Conservation (phyloP, 805 yeast genomes). For the Phaffomyces opuntiae region DNA sequence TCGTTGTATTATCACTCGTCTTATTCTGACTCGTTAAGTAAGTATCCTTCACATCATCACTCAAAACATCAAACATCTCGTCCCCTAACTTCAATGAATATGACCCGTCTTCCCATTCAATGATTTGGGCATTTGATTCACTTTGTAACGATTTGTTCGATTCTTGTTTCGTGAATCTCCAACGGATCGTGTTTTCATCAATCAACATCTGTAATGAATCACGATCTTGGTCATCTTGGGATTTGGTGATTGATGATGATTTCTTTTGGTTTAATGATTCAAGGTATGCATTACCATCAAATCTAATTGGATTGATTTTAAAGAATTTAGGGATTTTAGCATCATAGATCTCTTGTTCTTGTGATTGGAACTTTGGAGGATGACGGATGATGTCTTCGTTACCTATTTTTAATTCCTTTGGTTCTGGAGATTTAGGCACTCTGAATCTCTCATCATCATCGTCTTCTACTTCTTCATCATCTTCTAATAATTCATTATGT, state of each 20-base stretch:
- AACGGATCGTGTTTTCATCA: slow-evolving; percentile 82
- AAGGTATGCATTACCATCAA: slow-evolving; percentile 66
- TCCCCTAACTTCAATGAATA: slow-evolving; percentile 79
- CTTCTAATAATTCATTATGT: neutral
- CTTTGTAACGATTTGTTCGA: slow-evolving; percentile 49
- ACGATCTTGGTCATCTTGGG: slow-evolving; percentile 41
- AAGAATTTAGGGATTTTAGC: slow-evolving; percentile 79
- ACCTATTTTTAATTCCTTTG: slow-evolving; percentile 28
- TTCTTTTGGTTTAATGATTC: slow-evolving; percentile 38
- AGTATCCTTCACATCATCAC: slow-evolving; percentile 60
- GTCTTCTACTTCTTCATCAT: slow-evolving; percentile 21
- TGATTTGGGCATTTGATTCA: slow-evolving; percentile 83
- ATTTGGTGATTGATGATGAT: slow-evolving; percentile 24
- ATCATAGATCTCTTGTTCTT: slow-evolving; percentile 33
- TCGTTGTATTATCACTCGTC: slow-evolving; percentile 1
- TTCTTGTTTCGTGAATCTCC: slow-evolving; percentile 77
- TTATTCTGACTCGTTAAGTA: slow-evolving; percentile 51
- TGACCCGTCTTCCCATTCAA: slow-evolving; percentile 93
- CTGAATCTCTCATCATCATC: slow-evolving; percentile 27
- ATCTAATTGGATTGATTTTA: slow-evolving; percentile 78
- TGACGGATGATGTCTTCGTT: slow-evolving; percentile 41
- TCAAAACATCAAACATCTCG: slow-evolving; percentile 76
- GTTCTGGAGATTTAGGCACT: slow-evolving; percentile 6
- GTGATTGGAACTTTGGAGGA: slow-evolving; percentile 27
- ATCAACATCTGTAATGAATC: slow-evolving; percentile 56